Base-by-base conservation (phyloP, 2,329 filamentous ascomycete genomes). In the Colletotrichum cordylinicola region DNA sequence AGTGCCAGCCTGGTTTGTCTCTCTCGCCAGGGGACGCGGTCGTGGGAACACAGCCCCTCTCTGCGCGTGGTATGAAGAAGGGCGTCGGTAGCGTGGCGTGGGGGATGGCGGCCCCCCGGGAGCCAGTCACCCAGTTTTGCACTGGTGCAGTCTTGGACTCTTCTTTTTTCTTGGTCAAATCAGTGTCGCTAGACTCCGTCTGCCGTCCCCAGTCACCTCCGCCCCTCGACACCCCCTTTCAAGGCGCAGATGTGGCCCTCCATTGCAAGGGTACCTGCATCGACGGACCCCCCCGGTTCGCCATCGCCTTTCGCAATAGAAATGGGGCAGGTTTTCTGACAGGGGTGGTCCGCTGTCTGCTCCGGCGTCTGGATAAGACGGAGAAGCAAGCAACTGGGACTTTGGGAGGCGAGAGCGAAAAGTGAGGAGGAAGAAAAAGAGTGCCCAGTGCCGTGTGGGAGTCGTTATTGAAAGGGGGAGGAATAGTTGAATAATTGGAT, bases 191-290 rank as follows among this genome's bases (percentile, higher is more conserved):
- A 48, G 43, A 48, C 43, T 48, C 43, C 43, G 43, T 48, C 43
- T 48, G 43, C 43, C 43, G 43, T 48, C 43, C 43, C 43, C 43
- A 48, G 43, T 48, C 43, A 48, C 43, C 56, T 29, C 24, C 31
- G 15, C 16, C 31, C 60, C 15, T 21, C 60, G 60, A 35, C 60
- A 29, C 58, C 48, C 62, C 72, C 72, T 67, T 75, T 75, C 61
- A 58, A 61, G 67, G 72, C 52, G 67, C 67, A 74, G 67, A 29
- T 39, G 69, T 52, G 67, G 33, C 60, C 70, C 67, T 66, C 43
- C 43, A 48, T 48, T 48, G 67, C 67, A 66, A 65, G 72, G 69
- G 68, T 66, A 58, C 58, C 67, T 66, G 61, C 52, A 56, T 64
- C 31, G 24, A 21, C 48, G n/a, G 31, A 16, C 58, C 37, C 65